These are phyloP conservation scores for Cupressus sempervirens DNA, from an alignment of 75 land plant species.

Conservation along the genomic window DNA sequence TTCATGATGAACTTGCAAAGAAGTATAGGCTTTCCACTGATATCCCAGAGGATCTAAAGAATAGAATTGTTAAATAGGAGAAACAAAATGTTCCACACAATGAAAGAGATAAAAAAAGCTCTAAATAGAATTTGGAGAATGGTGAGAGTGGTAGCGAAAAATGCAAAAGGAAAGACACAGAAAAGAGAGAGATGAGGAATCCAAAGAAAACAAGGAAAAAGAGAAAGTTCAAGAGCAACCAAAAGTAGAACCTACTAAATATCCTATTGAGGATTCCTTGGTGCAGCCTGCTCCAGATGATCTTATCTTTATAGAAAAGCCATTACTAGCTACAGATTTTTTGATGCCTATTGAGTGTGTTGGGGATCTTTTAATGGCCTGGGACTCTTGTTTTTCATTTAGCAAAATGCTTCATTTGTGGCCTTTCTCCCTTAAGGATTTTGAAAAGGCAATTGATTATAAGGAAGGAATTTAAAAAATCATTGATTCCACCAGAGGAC, in stretches of 20 bases:
- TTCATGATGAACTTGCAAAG: constrained; percentile 64
- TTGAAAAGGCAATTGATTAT: constrained; percentile 69
- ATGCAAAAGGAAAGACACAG: constrained; percentile 18
- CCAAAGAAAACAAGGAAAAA: constrained; percentile 14
- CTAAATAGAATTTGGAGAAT: constrained; percentile 12
- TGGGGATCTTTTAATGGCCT: constrained; percentile 81
- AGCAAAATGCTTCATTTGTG: constrained; percentile 55
- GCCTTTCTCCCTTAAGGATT: constrained; percentile 75
- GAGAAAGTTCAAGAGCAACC: constrained; percentile 23
- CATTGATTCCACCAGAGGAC: too few species aligned
- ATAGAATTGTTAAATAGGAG: constrained; percentile 13
- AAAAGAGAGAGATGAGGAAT: constrained; percentile 11
- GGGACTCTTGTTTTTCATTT: constrained; percentile 87
- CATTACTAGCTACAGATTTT: constrained; percentile 67
- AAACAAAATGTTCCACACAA: constrained; percentile 3
- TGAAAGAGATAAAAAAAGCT: constrained; percentile 15
- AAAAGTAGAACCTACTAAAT: constrained; percentile 43
- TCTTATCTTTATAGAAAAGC: constrained; percentile 56
- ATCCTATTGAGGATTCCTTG: constrained; percentile 84
- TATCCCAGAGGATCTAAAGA: constrained; percentile 49
- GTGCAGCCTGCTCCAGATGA: constrained; percentile 61
- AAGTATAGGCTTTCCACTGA: constrained; percentile 55
- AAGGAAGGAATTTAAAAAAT: too few species aligned
- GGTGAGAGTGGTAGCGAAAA: constrained; percentile 13
- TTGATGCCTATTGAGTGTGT: constrained; percentile 73